Conservation (phyloP, 2,329 filamentous ascomycete genomes). For the Leptographium wingfieldii region DNA sequence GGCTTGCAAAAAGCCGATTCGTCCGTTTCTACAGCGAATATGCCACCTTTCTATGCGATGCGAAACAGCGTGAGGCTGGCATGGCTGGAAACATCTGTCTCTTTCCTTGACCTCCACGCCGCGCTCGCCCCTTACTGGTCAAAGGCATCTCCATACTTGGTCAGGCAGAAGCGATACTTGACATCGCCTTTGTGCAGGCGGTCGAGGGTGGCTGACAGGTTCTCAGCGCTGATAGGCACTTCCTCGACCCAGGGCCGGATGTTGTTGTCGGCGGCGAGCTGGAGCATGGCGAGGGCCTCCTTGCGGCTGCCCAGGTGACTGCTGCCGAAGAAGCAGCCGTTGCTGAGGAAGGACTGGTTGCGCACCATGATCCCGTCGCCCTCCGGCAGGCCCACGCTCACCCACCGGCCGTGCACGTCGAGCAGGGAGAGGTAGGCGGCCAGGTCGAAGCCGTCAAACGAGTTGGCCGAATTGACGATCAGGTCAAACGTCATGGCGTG, state of each 20-base stretch:
- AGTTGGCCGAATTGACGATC: conserved; percentile 63
- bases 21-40: too few species aligned
- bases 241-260: conserved; percentile 60
- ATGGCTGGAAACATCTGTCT: too few species aligned
- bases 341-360: conserved; percentile 61
- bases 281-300: conserved; percentile 60
- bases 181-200: conserved; percentile 60
- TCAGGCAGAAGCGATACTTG: conserved; percentile 64
- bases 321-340: conserved; percentile 60
- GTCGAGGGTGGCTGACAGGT: conserved; percentile 55
- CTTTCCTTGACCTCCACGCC: too few species aligned
- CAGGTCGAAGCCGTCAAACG: conserved; percentile 54
- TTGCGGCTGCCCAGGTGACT: conserved; percentile 58
- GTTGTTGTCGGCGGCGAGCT: conserved; percentile 56
- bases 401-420: conserved; percentile 70
- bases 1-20: too few species aligned
- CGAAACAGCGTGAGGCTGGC: too few species aligned
- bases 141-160: conserved; percentile 56
- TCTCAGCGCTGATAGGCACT: conserved; percentile 60
- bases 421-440: conserved; percentile 62
- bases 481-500: conserved; percentile 58
- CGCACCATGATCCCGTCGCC: conserved; percentile 58
- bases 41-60: too few species aligned
- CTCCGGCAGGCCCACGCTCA: conserved; percentile 69
- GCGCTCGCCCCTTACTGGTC: conserved; percentile 25